Evolutionary conservation across 169 alveolate genomes (phyloP).

Genomic region (Plasmodium sp.): DNA sequence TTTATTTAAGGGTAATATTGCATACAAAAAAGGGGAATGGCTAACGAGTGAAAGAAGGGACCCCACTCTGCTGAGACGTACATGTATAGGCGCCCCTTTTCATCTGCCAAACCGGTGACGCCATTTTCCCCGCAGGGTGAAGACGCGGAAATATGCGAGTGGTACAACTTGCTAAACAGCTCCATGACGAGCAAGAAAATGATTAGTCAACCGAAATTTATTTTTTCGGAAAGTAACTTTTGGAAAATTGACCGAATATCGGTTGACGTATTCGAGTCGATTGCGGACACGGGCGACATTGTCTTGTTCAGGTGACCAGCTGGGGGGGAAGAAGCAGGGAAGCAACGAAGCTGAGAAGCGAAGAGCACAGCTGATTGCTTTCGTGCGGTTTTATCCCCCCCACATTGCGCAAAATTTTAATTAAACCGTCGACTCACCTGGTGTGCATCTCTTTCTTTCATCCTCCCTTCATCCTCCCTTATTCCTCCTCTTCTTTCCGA

Average conservation of each 20-base stretch:
- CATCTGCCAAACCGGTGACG: not conserved
- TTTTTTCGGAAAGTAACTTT: constrained; percentile 68
- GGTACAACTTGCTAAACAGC: constrained; percentile 20
- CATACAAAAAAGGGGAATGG: not conserved
- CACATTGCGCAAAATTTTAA: not conserved
- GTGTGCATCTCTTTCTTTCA: not conserved
- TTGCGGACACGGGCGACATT: constrained; percentile 87
- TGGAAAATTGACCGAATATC: constrained; percentile 81
- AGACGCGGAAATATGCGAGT: constrained; percentile 31
- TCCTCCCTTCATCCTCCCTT: not conserved
- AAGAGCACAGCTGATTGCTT: not conserved
- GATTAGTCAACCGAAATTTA: constrained; percentile 36
- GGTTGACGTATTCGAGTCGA: constrained; percentile 73
- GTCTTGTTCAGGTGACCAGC: constrained; percentile 77
- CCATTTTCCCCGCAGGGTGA: constrained; percentile 18
- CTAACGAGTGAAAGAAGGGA: not conserved
- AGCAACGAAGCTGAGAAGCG: not conserved
- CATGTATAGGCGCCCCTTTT: not conserved
- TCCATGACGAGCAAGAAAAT: constrained; percentile 9
- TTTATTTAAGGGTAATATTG: constrained; percentile 36
- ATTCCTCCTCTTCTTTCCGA: not conserved
- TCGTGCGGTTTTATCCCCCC: not conserved
- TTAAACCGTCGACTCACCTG: not conserved
- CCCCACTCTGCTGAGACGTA: not conserved
- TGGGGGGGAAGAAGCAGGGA: not conserved